Evolutionary conservation across 2,329 filamentous ascomycete species (phyloP).

Genomic region (Cladophialophora chaetospira): DNA sequence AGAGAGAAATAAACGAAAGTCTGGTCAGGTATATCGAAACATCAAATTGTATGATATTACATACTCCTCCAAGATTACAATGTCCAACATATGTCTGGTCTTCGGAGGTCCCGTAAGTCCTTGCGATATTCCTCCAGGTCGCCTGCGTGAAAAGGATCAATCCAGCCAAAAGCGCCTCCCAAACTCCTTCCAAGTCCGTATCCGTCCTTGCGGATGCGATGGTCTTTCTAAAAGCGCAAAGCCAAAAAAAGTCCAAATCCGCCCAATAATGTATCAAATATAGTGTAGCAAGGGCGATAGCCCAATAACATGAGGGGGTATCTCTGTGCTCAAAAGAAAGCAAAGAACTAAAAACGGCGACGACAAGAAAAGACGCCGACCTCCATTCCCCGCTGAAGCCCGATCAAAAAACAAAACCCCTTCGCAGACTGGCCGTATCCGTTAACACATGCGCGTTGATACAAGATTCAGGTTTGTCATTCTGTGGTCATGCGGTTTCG

Average conservation of each 20-base stretch:
- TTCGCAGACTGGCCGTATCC: conserved; percentile 8
- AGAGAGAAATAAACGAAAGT: not conserved
- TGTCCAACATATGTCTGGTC: not conserved
- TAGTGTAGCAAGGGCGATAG: too few species aligned
- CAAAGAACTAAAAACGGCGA: conserved; percentile 2
- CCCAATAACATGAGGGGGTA: conserved; percentile 12
- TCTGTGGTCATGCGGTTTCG: conserved; percentile 18
- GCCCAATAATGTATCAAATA: not conserved
- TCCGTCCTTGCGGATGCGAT: not conserved
- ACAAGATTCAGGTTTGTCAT: conserved; percentile 16
- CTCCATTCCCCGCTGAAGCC: not conserved
- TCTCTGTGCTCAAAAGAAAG: conserved; percentile 11
- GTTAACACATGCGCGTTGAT: conserved; percentile 11
- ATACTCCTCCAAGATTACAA: not conserved
- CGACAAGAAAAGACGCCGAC: not conserved
- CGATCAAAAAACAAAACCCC: not conserved
- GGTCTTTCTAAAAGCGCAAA: not conserved
- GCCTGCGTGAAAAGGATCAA: not conserved
- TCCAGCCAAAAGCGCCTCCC: not conserved
- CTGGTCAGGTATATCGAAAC: not conserved
- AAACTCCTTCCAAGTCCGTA: not conserved
- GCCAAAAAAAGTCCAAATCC: not conserved
- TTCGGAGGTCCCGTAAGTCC: not conserved
- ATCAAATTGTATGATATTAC: conserved; percentile 4
- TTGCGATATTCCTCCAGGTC: not conserved